Evolutionary conservation across 2,329 filamentous ascomycete species (phyloP).

Genomic region (Aureobasidium sp.): DNA sequence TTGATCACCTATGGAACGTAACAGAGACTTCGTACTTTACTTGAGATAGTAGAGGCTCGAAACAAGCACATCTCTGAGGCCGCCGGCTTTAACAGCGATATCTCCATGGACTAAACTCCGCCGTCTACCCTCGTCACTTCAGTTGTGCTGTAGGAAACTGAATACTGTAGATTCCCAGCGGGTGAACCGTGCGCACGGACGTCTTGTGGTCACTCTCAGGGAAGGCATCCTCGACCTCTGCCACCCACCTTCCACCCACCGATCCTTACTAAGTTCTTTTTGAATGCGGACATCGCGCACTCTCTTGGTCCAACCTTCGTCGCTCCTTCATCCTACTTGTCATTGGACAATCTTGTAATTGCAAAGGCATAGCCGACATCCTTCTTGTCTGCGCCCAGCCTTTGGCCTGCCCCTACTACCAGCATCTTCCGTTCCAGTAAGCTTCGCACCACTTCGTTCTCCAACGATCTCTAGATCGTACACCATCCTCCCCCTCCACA

Average conservation of each 20-base stretch:
- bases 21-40: slow-evolving; percentile 41
- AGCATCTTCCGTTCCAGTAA: slow-evolving; percentile 11
- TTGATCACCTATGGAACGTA: slow-evolving; percentile 49
- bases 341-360: slow-evolving; percentile 5
- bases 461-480: slow-evolving; percentile 1
- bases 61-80: background rate
- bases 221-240: background rate
- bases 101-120: background rate
- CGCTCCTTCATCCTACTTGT: slow-evolving; percentile 8
- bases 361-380: background rate
- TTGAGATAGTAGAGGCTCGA: slow-evolving; percentile 12
- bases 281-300: background rate
- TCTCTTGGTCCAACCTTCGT: slow-evolving; percentile 6
- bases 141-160: background rate
- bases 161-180: background rate
- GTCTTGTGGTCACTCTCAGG: background rate
- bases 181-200: background rate
- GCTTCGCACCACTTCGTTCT: background rate
- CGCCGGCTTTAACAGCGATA: background rate
- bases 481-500: background rate
- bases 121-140: background rate
- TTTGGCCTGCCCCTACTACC: background rate
- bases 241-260: background rate
- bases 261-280: background rate
- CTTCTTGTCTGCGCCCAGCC: background rate